Base-by-base conservation (phyloP, 345 rosid species). In the Eucalyptus lansdowneana region DNA sequence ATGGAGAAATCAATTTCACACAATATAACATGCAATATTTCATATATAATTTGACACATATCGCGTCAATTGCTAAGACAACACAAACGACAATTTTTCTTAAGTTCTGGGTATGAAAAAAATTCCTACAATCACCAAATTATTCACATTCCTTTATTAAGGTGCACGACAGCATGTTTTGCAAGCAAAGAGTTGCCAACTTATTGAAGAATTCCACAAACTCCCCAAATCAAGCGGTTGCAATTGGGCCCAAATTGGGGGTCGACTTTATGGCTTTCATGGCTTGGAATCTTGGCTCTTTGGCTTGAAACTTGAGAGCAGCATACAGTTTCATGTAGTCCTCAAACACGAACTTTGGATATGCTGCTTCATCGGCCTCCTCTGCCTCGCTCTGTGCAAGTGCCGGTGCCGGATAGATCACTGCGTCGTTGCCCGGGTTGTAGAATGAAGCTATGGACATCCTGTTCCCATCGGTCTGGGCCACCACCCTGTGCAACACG, bases 381-480 rank as follows among this genome's bases (percentile, higher is more conserved):
- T 88, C 72, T 44, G 90, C 91, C 54, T 92, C n/a, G 76, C 94
- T 91, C 86, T 93, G 97, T 76, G 96, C 51, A 92, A 97, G 86
- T 83, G 92, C 92, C 7, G 98, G 97, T 1, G 99, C 98, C 29
- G 99, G 99, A 42, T 92, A 94, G 76, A 97, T 97, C 1, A 97
- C 93, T 6, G 99, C 97, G 44, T 96, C 98, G 4, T 95, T 93
- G 34, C 99, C 99, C 1, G 99, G 99, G 91, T 97, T 97, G 92
- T 96, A 97, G 92, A 97, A 97, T 8, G 99, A 97, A 56, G 99
- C 99, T 29, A 97, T 67, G 9, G 99, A 97, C 99, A 97, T 97
- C 53, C 98, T 91, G 25, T 94, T 90, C 2, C 99, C 99, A 5
- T 95, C 90, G 1, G 97, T 94, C 85, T 97, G 99, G 16, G 99